Conservation (phyloP, 2,329 filamentous ascomycete genomes). For the Claviceps spartinae region DNA sequence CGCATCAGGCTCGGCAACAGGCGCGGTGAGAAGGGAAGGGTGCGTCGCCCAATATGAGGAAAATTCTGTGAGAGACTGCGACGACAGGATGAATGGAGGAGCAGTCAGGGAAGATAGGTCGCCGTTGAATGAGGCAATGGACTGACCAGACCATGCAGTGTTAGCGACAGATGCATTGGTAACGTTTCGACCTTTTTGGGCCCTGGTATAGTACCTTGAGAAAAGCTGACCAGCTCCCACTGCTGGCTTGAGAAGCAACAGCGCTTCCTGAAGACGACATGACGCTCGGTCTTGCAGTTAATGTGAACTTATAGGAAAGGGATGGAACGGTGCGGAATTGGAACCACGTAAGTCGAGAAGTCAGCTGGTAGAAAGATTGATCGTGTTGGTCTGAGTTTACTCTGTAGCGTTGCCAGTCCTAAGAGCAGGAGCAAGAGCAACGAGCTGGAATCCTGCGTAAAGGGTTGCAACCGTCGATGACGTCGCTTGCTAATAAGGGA, state of each 20-base stretch:
- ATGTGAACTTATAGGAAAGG: too few relatives aligned
- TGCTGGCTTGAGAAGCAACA: slow-evolving; percentile 23
- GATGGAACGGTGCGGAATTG: background rate
- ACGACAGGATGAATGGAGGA: slow-evolving; percentile 69
- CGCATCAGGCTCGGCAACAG: slow-evolving; percentile 64
- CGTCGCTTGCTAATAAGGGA: background rate
- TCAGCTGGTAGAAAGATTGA: background rate
- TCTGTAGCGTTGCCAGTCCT: background rate
- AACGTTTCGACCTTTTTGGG: too few relatives aligned
- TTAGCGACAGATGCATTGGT: slow-evolving; percentile 1
- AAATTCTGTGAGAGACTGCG: slow-evolving; percentile 67
- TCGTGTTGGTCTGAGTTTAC: background rate
- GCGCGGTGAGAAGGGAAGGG: slow-evolving; percentile 65
- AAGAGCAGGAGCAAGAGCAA: background rate
- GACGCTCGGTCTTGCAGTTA: slow-evolving; percentile 4
- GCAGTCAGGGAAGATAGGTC: slow-evolving; percentile 71
- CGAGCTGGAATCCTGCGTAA: background rate
- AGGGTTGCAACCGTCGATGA: background rate
- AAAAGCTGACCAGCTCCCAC: slow-evolving; percentile 38
- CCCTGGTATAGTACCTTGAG: slow-evolving; percentile 29
- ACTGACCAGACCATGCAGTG: slow-evolving; percentile 25
- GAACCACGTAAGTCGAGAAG: background rate
- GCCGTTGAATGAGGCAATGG: slow-evolving; percentile 70
- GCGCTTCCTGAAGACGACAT: slow-evolving; percentile 18
- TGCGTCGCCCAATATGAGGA: slow-evolving; percentile 75